A percentile compares a stretch with the other conserved stretches of the same genome.
Evolutionary conservation across 2,329 filamentous ascomycete species (phyloP).

Genomic region (Aspergillus viridinutans): DNA sequence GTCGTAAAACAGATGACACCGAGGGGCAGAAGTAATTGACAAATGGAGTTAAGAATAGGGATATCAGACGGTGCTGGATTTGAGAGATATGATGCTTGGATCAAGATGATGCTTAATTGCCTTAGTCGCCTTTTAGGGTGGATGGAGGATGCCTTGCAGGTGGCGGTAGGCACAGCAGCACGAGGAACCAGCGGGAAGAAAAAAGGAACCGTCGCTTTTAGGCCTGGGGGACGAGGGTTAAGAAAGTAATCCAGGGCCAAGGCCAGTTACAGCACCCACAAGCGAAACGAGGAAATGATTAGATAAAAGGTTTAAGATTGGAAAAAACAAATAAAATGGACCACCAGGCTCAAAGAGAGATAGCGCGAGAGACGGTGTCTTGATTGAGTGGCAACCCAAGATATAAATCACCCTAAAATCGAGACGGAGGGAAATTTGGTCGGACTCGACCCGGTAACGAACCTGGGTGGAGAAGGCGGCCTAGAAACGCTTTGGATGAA

Average conservation of each 20-base stretch:
- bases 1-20: conserved; percentile 1
- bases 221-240: conserved; percentile 18
- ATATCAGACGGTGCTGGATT: conserved; percentile 17
- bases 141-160: conserved; percentile 35
- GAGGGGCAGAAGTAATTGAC: background rate
- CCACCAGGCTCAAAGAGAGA: conserved; percentile 20
- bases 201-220: conserved; percentile 20
- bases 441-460: conserved; percentile 24
- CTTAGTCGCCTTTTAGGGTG: conserved; percentile 35
- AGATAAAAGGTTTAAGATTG: background rate
- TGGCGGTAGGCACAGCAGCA: conserved; percentile 31
- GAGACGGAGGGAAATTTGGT: conserved; percentile 20
- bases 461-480: conserved; percentile 25
- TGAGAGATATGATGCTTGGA: conserved; percentile 15
- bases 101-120: conserved; percentile 35
- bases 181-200: conserved; percentile 30
- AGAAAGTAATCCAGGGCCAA: conserved; percentile 16
- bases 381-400: conserved; percentile 23
- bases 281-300: conserved; percentile 4
- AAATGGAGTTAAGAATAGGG: background rate
- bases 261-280: conserved; percentile 2
- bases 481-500: conserved; percentile 27
- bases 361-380: conserved; percentile 22
- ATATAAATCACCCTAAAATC: conserved; percentile 23
- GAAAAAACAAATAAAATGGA: conserved; percentile 8